Percentiles rank a stretch among this genome's conserved stretches.
These are phyloP conservation scores for Ogataea henricii DNA, from an alignment of 805 yeast genomes.

Conservation along the genomic window DNA sequence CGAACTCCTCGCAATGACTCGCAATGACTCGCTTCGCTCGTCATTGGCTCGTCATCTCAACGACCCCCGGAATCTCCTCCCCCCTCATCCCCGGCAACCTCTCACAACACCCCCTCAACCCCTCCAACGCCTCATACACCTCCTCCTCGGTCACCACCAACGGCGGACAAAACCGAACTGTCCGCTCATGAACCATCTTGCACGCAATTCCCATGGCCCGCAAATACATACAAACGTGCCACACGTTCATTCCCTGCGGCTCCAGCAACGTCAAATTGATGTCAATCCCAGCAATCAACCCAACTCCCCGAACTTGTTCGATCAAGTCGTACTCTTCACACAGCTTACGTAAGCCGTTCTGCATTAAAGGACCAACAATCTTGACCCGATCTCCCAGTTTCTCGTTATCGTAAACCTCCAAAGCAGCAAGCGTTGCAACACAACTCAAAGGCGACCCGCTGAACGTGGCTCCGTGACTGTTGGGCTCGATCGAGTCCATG, in stretches of 20 bases:
- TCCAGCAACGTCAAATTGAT: slow-evolving; percentile 19
- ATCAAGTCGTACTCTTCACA: slow-evolving; percentile 21
- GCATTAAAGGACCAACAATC: slow-evolving; percentile 22
- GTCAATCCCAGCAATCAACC: slow-evolving; percentile 29
- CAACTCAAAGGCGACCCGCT: slow-evolving; percentile 33
- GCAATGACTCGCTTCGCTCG: not conserved
- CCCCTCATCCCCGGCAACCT: slow-evolving; percentile 15
- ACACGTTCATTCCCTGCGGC: slow-evolving; percentile 18
- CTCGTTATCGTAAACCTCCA: slow-evolving; percentile 31
- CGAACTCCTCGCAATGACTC: not conserved
- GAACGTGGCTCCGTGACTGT: slow-evolving; percentile 33
- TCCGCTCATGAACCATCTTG: slow-evolving; percentile 28
- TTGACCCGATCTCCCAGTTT: slow-evolving; percentile 25
- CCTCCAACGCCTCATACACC: slow-evolving; percentile 18
- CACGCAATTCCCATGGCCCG: slow-evolving; percentile 31
- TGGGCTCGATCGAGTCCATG: slow-evolving; percentile 30
- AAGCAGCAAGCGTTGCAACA: slow-evolving; percentile 29
- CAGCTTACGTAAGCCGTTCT: slow-evolving; percentile 22
- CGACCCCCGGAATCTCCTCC: slow-evolving; percentile 23
- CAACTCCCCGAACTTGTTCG: slow-evolving; percentile 27
- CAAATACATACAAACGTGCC: slow-evolving; percentile 32
- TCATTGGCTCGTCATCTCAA: slow-evolving; percentile 16
- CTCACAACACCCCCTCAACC: slow-evolving; percentile 23
- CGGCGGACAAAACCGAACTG: slow-evolving; percentile 28
- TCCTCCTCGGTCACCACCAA: slow-evolving; percentile 22